A percentile compares a stretch with the other conserved stretches of the same genome.
These are phyloP conservation scores for Acacia acuminata DNA, from an alignment of 306 rosid species.

Conservation along the genomic window DNA sequence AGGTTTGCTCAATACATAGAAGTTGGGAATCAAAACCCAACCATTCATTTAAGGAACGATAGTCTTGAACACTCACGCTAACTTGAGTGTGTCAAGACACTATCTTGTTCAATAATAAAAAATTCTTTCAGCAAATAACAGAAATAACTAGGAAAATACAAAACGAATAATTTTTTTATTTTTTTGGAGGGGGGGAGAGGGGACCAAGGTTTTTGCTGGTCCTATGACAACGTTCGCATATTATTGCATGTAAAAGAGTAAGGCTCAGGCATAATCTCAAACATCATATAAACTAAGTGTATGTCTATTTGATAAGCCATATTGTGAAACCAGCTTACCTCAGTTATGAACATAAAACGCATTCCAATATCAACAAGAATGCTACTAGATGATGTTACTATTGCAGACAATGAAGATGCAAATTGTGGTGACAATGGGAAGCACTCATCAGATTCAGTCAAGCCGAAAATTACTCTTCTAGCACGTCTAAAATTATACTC, in stretches of 20 bases:
- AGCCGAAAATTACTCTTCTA: constrained; percentile 73
- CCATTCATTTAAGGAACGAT: not conserved
- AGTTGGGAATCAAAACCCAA: not conserved
- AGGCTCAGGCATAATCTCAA: constrained; percentile 2
- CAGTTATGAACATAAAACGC: constrained; percentile 75
- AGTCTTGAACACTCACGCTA: not conserved
- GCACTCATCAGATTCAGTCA: constrained; percentile 68
- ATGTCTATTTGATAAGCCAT: constrained; percentile 25
- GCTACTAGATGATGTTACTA: constrained; percentile 58
- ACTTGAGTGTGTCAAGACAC: not conserved
- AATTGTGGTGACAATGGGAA: constrained; percentile 62
- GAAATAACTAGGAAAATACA: not conserved
- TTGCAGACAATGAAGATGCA: constrained; percentile 72
- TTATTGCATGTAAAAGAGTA: no score
- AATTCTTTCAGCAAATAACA: constrained; percentile 11
- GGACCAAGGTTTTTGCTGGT: no score
- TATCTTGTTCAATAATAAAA: not conserved
- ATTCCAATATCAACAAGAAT: constrained; percentile 78
- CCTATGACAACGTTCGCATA: no score
- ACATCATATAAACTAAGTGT: constrained; percentile 13
- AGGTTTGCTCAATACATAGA: not conserved
- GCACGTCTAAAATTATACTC: constrained; percentile 93
- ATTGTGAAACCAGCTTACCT: constrained; percentile 61
- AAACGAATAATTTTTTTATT: not conserved
- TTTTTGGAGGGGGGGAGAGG: not conserved